phyloP scores from a whole-genome alignment of 2,329 filamentous ascomycete species.

The Botrytis galanthina region DNA sequence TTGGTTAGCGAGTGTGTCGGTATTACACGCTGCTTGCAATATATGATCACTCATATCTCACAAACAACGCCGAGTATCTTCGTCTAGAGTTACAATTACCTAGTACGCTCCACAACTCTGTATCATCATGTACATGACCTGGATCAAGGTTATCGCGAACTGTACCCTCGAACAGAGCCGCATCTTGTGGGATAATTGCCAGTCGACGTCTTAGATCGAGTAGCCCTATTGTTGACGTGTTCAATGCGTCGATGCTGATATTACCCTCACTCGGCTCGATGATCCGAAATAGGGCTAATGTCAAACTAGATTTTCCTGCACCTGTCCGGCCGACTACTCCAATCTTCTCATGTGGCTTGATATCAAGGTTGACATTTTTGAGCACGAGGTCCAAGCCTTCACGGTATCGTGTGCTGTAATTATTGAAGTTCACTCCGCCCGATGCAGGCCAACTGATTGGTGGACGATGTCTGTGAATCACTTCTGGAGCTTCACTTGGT shows the following conservation, averaged over 20 bases:
- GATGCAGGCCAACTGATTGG: conserved; percentile 88
- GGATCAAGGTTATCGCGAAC: conserved; percentile 95
- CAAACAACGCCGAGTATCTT: conserved; percentile 25
- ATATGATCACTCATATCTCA: conserved; percentile 34
- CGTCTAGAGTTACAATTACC: conserved; percentile 55
- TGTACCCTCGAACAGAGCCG: conserved; percentile 89
- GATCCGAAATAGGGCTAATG: conserved; percentile 88
- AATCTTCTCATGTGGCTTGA: conserved; percentile 97
- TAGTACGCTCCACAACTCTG: conserved; percentile 92
- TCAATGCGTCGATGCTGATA: conserved; percentile 84
- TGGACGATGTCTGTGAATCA: conserved; percentile 82
- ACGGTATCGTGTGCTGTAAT: conserved; percentile 92
- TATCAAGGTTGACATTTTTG: conserved; percentile 86
- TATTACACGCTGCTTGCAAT: conserved; percentile 30
- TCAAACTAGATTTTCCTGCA: conserved; percentile 92
- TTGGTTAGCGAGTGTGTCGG: conserved; percentile 42
- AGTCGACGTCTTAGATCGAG: conserved; percentile 84
- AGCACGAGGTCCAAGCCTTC: conserved; percentile 86
- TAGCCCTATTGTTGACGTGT: conserved; percentile 87
- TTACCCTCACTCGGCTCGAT: conserved; percentile 82
- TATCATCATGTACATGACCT: conserved; percentile 91
- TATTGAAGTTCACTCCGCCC: conserved; percentile 84
- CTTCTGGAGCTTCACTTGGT: conserved; percentile 90
- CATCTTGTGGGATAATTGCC: conserved; percentile 97
- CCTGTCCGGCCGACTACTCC: conserved; percentile 95